These are phyloP conservation scores for Seminavis robusta DNA, from an alignment of 108 stramenopile species.

Conservation along the genomic window DNA sequence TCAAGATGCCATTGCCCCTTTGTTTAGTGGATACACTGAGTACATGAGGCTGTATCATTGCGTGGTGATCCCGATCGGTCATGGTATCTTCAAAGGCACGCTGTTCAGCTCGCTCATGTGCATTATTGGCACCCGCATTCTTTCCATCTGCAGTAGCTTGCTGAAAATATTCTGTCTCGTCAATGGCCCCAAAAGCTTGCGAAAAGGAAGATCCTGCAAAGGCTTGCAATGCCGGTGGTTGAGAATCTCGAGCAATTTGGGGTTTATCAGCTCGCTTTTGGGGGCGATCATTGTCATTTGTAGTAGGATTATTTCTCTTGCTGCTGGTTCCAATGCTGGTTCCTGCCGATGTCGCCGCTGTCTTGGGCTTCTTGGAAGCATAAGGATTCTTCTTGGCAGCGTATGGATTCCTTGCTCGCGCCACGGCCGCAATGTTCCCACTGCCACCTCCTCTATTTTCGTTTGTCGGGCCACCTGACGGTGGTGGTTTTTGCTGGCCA, in stretches of 20 bases:
- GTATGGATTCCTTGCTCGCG: too few species aligned
- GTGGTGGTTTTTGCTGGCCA: too few species aligned
- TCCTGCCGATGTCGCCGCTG: background rate
- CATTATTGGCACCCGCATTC: background rate
- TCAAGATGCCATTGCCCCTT: constrained; percentile 67
- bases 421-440: too few species aligned
- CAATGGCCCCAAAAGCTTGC: constrained; percentile 58
- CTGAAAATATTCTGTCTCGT: constrained; percentile 41
- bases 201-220: constrained; percentile 34
- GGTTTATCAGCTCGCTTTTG: background rate
- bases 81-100: constrained; percentile 25
- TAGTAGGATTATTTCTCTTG: too few species aligned
- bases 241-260: background rate
- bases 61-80: constrained; percentile 47
- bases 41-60: constrained; percentile 59
- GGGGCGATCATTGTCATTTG: too few species aligned
- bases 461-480: too few species aligned
- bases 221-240: background rate
- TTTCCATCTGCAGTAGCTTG: background rate
- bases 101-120: constrained; percentile 24
- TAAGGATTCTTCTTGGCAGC: constrained; percentile 31
- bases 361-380: constrained; percentile 12
- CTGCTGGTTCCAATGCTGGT: background rate
- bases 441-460: too few species aligned
- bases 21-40: constrained; percentile 73